Conservation (phyloP, 768 basidiomycete species). For the Tremella yokohamensis region DNA sequence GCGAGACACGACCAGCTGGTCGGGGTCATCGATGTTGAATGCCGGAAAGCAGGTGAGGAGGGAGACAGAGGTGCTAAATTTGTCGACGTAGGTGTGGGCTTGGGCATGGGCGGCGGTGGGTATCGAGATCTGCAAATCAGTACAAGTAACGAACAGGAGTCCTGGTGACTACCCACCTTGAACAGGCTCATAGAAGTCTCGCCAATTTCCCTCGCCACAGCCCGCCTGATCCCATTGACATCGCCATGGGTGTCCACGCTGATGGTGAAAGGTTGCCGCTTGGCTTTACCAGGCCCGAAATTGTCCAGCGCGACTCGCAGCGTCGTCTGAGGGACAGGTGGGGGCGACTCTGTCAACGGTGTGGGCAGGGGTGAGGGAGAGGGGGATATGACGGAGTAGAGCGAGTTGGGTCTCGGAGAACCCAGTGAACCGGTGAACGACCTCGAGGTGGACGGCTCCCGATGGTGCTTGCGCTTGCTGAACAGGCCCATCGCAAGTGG, state of each 20-base stretch:
- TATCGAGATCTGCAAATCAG: constrained; percentile 35
- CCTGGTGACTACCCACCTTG: constrained; percentile 39
- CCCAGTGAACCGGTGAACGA: no score
- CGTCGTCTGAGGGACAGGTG: constrained; percentile 10
- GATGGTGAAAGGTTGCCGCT: constrained; percentile 34
- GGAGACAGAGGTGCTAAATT: constrained; percentile 30
- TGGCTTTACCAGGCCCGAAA: neutral
- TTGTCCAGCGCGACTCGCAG: constrained; percentile 33
- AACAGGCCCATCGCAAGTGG: no score
- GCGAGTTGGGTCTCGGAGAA: no score
- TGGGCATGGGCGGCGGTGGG: constrained; percentile 40
- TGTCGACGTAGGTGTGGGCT: constrained; percentile 30
- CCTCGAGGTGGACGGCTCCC: no score
- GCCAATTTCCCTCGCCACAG: constrained; percentile 25
- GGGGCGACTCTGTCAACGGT: neutral
- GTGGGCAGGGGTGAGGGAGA: neutral
- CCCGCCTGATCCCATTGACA: constrained; percentile 20
- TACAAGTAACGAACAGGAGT: neutral
- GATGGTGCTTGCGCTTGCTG: no score
- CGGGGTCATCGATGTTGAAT: constrained; percentile 41
- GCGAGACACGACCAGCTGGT: constrained; percentile 28
- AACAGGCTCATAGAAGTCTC: constrained; percentile 29
- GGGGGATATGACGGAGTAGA: no score
- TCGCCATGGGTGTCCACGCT: constrained; percentile 25
- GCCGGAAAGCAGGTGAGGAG: constrained; percentile 43